phyloP scores from a whole-genome alignment of 1,139 yeast species.

The Barnettozyma hawaiiensis region DNA sequence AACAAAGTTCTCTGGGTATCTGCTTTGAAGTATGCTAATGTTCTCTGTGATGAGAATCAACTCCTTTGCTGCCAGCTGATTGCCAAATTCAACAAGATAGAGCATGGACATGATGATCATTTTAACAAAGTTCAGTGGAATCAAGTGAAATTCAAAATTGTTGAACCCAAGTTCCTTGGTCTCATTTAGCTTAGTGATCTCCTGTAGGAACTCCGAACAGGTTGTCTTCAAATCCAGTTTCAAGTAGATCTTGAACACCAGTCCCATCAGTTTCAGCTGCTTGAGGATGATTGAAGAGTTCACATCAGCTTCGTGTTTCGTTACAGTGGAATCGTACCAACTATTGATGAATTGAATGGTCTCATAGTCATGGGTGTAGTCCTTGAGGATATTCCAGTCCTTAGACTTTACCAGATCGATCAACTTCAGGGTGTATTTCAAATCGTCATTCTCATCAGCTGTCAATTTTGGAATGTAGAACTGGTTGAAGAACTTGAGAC shows the following conservation, averaged over 20 bases:
- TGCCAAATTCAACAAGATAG: constrained; percentile 10
- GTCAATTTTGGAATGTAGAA: constrained; percentile 25
- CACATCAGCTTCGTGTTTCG: constrained; percentile 12
- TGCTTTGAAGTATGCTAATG: constrained; percentile 17
- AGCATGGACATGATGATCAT: constrained; percentile 19
- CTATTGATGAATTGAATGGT: constrained; percentile 11
- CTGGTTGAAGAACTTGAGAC: constrained; percentile 20
- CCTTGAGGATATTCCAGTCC: constrained; percentile 15
- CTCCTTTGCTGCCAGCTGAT: constrained; percentile 4
- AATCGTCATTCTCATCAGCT: constrained; percentile 15
- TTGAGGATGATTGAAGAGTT: constrained; percentile 5
- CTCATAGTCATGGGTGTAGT: constrained; percentile 11
- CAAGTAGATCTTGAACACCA: constrained; percentile 19
- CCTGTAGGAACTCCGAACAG: constrained; percentile 8
- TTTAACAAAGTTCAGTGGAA: constrained; percentile 25
- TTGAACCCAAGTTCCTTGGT: constrained; percentile 22
- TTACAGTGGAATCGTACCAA: constrained; percentile 15
- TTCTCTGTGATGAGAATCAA: constrained; percentile 14
- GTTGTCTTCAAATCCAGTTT: constrained; percentile 7
- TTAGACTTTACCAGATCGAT: constrained; percentile 17
- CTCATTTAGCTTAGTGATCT: constrained; percentile 15
- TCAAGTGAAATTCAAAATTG: constrained; percentile 24
- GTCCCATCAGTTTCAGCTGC: constrained; percentile 21
- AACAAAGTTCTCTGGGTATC: constrained; percentile 26
- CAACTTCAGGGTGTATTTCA: constrained; percentile 17